Conservation (phyloP, 306 rosid genomes). For the Hippophae tibetana region DNA sequence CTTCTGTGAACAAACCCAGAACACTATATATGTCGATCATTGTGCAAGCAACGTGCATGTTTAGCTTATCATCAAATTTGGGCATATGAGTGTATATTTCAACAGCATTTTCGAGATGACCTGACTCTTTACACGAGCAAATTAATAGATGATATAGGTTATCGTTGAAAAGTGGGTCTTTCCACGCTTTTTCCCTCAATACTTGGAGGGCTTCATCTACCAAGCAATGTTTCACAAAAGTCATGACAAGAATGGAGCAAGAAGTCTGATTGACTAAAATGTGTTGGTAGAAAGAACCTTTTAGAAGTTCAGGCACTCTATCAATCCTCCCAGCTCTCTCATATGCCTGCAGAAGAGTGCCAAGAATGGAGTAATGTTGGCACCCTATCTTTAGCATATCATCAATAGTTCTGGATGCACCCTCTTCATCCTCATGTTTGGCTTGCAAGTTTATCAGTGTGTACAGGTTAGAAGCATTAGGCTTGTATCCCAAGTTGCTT, state of each 20-base stretch:
- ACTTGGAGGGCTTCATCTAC: slow-evolving; percentile 59
- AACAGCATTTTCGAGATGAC: slow-evolving; percentile 60
- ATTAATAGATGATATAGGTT: slow-evolving; percentile 81
- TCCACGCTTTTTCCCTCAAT: slow-evolving; percentile 64
- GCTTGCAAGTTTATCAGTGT: slow-evolving; percentile 71
- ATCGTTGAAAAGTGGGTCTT: slow-evolving; percentile 51
- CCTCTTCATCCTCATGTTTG: slow-evolving; percentile 53
- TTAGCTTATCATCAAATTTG: slow-evolving; percentile 36
- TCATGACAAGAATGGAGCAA: slow-evolving; percentile 76
- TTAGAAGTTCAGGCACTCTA: slow-evolving; percentile 51
- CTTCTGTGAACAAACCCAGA: slow-evolving; percentile 52
- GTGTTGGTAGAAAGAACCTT: slow-evolving; percentile 48
- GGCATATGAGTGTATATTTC: slow-evolving; percentile 44
- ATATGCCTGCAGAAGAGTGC: slow-evolving; percentile 57
- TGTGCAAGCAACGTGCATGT: slow-evolving; percentile 71
- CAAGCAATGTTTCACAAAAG: slow-evolving; percentile 65
- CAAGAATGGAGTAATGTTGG: slow-evolving; percentile 56
- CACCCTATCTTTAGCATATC: slow-evolving; percentile 72
- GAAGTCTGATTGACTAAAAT: slow-evolving; percentile 63
- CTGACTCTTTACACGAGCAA: slow-evolving; percentile 75
- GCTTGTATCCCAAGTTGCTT: slow-evolving; percentile 48
- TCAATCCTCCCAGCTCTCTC: slow-evolving; percentile 61
- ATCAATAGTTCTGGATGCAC: slow-evolving; percentile 43
- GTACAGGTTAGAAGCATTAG: slow-evolving; percentile 68
- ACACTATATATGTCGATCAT: slow-evolving; percentile 70